A percentile compares a stretch with the other conserved stretches of the same genome.
Conservation (phyloP, 2,329 filamentous ascomycete species). For the Alternaria gansuensis region DNA sequence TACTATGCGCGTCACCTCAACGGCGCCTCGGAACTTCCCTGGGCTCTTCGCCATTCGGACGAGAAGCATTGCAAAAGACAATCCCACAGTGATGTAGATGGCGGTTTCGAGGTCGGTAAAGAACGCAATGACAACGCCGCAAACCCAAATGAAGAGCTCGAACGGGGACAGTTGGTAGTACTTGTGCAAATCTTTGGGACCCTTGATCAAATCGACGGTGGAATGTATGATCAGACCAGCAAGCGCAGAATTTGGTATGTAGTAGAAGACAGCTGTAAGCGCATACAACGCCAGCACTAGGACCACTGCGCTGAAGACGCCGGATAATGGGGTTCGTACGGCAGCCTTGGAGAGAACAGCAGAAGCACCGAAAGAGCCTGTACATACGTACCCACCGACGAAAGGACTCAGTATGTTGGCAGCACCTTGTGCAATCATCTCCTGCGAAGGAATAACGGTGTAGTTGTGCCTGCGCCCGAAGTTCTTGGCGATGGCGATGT, state of each 20-base stretch:
- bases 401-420: constrained; percentile 89
- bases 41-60: constrained; percentile 64
- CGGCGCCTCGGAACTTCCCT: constrained; percentile 36
- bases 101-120: constrained; percentile 87
- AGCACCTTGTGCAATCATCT: constrained; percentile 90
- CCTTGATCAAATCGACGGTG: constrained; percentile 86
- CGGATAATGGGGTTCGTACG: constrained; percentile 86
- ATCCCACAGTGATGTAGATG: constrained; percentile 81
- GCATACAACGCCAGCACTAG: constrained; percentile 89
- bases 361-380: constrained; percentile 91
- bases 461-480: constrained; percentile 95
- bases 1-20: constrained; percentile 30
- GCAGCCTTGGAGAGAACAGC: constrained; percentile 96
- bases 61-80: constrained; percentile 79
- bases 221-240: constrained; percentile 92
- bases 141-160: constrained; percentile 88
- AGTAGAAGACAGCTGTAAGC: constrained; percentile 86
- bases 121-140: constrained; percentile 85
- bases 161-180: constrained; percentile 92
- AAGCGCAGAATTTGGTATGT: constrained; percentile 81
- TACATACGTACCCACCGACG: constrained; percentile 85
- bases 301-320: constrained; percentile 81
- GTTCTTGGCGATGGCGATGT: constrained; percentile 94
- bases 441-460: constrained; percentile 89
- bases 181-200: constrained; percentile 86